Evolutionary conservation across 2,329 filamentous ascomycete species (phyloP).

Genomic region (Cordyceps pruinosa): DNA sequence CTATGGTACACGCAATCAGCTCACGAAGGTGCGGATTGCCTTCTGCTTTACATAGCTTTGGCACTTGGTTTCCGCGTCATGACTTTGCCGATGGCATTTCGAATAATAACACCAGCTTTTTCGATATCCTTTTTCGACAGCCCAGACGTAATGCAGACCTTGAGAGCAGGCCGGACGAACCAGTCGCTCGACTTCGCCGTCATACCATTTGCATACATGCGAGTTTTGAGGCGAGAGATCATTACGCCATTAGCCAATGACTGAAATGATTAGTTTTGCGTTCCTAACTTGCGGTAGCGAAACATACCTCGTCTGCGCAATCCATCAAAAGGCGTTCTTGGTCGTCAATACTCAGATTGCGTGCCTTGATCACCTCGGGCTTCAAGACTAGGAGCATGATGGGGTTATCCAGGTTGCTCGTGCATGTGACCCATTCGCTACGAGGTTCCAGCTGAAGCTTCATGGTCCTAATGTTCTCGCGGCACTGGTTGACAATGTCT

Average conservation of each 20-base stretch:
- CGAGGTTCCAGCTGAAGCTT: conserved; percentile 81
- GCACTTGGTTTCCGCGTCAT: conserved; percentile 58
- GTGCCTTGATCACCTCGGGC: conserved; percentile 67
- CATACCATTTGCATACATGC: conserved; percentile 57
- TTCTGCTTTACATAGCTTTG: conserved; percentile 19
- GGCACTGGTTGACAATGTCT: conserved; percentile 68
- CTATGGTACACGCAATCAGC: background rate
- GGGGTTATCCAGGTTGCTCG: conserved; percentile 77
- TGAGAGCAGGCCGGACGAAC: conserved; percentile 72
- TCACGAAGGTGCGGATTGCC: background rate
- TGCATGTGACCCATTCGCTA: conserved; percentile 86
- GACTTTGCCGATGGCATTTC: conserved; percentile 91
- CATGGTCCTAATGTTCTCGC: conserved; percentile 84
- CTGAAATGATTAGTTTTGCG: conserved; percentile 36
- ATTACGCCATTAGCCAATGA: conserved; percentile 80
- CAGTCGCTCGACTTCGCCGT: conserved; percentile 63
- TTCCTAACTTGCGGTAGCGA: background rate
- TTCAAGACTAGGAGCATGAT: conserved; percentile 80
- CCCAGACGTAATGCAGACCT: conserved; percentile 83
- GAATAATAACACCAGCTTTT: conserved; percentile 79
- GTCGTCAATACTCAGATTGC: conserved; percentile 62
- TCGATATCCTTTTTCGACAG: conserved; percentile 92
- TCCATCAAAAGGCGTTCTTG: conserved; percentile 84
- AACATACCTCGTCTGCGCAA: conserved; percentile 84
- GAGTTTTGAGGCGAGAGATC: conserved; percentile 77